Percentiles rank a stretch among this genome's conserved stretches.
These are phyloP conservation scores for Penicillium ochrochloron DNA, from an alignment of 495 filamentous ascomycete species.

Conservation along the genomic window DNA sequence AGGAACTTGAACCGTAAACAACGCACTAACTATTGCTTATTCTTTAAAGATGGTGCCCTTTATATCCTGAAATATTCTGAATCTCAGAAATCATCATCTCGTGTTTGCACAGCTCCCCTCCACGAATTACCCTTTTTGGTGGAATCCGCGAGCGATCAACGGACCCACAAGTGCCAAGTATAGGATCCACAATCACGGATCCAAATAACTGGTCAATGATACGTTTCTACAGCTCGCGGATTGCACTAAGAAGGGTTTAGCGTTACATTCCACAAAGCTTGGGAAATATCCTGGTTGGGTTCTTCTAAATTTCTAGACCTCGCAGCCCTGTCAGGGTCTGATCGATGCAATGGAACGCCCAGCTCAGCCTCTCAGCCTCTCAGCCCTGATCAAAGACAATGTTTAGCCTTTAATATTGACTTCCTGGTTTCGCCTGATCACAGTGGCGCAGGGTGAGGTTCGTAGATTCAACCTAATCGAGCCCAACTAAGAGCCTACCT, in stretches of 20 bases:
- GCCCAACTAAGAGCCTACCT: no score
- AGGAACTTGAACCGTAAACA: background rate
- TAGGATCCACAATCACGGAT: background rate
- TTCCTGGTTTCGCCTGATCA: background rate
- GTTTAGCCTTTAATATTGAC: background rate
- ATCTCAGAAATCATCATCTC: background rate
- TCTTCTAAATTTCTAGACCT: background rate
- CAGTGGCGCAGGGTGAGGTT: background rate
- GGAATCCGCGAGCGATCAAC: background rate
- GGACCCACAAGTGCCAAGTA: background rate
- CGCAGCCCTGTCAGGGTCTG: background rate
- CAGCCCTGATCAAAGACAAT: background rate
- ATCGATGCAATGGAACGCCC: no score
- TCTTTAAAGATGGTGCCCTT: background rate
- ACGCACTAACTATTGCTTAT: background rate
- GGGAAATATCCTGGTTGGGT: background rate
- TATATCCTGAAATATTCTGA: background rate
- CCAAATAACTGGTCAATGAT: background rate
- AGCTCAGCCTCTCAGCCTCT: background rate
- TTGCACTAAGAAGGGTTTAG: background rate
- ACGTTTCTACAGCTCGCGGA: background rate
- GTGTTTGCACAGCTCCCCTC: background rate
- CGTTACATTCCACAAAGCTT: background rate
- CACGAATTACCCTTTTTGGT: background rate
- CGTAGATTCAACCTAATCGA: background rate